Evolutionary conservation across 164 flowering plant genomes (phyloP).

Genomic region (Magnolia officinalis): DNA sequence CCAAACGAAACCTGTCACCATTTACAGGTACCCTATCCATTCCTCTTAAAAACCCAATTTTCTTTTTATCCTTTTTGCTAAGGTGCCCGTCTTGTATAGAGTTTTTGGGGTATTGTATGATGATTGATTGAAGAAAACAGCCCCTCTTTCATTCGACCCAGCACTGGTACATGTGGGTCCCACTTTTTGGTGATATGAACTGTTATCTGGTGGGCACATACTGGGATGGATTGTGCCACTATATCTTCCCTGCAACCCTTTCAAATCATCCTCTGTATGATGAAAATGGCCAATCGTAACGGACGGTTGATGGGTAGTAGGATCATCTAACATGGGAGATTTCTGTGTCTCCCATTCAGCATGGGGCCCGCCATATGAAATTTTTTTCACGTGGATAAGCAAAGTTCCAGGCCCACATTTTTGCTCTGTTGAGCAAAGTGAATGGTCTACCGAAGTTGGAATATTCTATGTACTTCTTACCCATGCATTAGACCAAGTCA

Average conservation of each 20-base stretch:
- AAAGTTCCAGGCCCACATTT: background rate
- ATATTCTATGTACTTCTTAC: too few species aligned
- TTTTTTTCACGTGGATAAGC: background rate
- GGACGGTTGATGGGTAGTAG: background rate
- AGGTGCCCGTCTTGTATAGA: background rate
- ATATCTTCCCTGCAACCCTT: too few species aligned
- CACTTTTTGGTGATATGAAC: background rate
- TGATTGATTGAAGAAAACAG: background rate
- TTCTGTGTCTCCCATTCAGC: background rate
- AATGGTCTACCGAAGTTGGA: too few species aligned
- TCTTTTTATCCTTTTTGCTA: background rate
- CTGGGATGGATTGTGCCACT: background rate
- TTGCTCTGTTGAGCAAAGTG: background rate
- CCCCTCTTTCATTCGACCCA: background rate
- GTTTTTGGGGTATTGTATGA: background rate
- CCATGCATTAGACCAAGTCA: too few species aligned
- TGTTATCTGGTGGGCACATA: too few species aligned
- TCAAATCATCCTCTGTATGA: background rate
- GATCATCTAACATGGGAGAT: background rate
- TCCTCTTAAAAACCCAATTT: background rate
- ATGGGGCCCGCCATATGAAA: background rate
- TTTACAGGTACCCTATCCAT: conserved; percentile 58
- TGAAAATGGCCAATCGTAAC: background rate
- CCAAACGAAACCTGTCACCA: conserved; percentile 83
- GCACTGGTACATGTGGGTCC: background rate